Evolutionary conservation across 202 grass and related monocot genomes (phyloP), one percentile per base, ranked within the genome.

Genomic region (Zoysia matrella): DNA sequence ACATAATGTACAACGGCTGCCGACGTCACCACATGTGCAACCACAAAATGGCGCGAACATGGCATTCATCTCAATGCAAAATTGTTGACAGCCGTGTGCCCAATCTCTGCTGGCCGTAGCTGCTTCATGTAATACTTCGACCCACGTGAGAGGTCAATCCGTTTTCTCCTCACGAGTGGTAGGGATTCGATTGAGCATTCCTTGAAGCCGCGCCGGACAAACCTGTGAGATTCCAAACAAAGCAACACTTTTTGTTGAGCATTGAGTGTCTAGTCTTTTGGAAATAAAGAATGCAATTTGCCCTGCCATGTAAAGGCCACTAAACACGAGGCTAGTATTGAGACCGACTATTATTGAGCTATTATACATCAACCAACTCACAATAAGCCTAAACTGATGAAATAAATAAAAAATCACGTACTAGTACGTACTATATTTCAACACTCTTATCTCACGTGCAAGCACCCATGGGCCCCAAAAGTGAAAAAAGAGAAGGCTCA

Each of bases 71-170:
- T 85, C 44, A 86, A 48, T 10, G 87, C 85, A 77, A 83, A 67
- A 12, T 75, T 81, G 1, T 82, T 82, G 13, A 87, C 77, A 41
- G 76, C 61, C 46, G 86, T 69, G 13, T 85, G 80, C 11, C 84
- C 82, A 22, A 88, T 41, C 58, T 89, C 90, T 66, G 74, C 84
- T 49, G 67, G 81, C 72, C 83, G 84, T 30, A 97, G 81, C 45
- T 2, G 69, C 72, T 97, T 97, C 16, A 89, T 97, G 74, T 97
- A 97, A 60, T 92, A 97, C 84, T 97, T 97, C 1, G 94, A 94
- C 71, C 94, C 94, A 11, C 90, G 90, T 2, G 94, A 87, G 45
- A 87, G 86, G 64, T 97, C 47, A 16, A 97, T 97, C n/a, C 76
- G 81, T 79, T 89, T 89, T 87, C 86, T 89, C 81, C 87, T 91